Conservation (phyloP, 108 stramenopile genomes). For the Fragilaria crotonensis region DNA sequence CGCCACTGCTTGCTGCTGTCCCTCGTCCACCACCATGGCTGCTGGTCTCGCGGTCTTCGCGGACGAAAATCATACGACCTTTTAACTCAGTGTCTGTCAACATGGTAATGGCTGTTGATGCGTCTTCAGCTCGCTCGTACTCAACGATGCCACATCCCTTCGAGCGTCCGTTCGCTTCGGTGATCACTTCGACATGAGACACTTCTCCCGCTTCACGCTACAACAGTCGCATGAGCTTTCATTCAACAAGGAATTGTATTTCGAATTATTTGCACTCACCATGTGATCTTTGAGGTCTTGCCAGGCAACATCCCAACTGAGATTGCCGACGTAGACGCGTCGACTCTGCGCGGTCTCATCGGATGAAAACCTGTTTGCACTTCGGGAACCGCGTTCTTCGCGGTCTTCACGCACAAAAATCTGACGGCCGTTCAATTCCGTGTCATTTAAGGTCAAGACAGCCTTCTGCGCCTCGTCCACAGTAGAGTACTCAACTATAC, state of each 20-base stretch:
- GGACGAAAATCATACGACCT: conserved; percentile 76
- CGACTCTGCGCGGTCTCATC: conserved; percentile 37
- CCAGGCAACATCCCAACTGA: conserved; percentile 75
- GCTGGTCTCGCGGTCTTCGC: conserved; percentile 66
- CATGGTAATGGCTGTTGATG: conserved; percentile 56
- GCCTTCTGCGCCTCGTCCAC: conserved; percentile 59
- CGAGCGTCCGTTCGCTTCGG: conserved; percentile 72
- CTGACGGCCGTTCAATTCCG: conserved; percentile 51
- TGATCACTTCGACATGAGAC: conserved; percentile 79
- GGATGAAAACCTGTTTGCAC: conserved; percentile 29
- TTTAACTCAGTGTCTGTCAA: conserved; percentile 76
- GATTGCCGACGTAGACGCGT: conserved; percentile 85
- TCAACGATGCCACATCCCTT: conserved; percentile 94
- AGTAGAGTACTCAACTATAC: conserved; percentile 80
- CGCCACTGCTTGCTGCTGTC: conserved; percentile 7
- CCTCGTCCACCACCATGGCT: conserved; percentile 21
- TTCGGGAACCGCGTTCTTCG: conserved; percentile 26
- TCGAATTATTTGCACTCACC: conserved; percentile 20
- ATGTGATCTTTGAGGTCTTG: conserved; percentile 93
- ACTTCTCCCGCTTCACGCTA: conserved; percentile 63
- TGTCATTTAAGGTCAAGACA: conserved; percentile 64
- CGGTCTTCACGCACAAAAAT: conserved; percentile 74
- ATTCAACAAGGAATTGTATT: too few species aligned
- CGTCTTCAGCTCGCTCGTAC: conserved; percentile 73
- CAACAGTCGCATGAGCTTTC: too few species aligned